Base-by-base conservation (phyloP, 2,329 filamentous ascomycete genomes). In the Raffaelea albimanens region DNA sequence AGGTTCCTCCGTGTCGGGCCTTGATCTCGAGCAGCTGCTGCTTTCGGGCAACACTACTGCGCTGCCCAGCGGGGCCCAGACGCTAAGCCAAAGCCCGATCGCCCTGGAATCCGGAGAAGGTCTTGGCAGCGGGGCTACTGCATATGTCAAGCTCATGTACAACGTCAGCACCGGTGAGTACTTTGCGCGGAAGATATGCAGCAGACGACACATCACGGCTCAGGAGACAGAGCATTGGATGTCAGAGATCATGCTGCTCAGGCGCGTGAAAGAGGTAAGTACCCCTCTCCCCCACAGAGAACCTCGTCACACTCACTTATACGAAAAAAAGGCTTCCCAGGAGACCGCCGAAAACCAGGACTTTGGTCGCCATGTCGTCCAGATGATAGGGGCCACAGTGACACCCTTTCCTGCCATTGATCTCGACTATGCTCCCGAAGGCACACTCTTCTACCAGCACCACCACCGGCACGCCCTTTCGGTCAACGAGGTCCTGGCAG, bases 401-500 rank as follows among this genome's bases (percentile, higher is more conserved):
- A 20, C 22, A 3, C 43, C 43, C n/a, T 7, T 18, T 10, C 43
- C 43, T 16, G 5, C 25, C 13, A 36, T 44, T 8, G 43, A 44
- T 16, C 43, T 46, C 5, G 44, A 46, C 18, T 46, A 41, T 25
- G 38, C 20, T 3, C 44, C 44, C 4, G 22, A 19, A 14, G 44
- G 38, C 2, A n/a, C 44, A 9, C 38, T 46, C 4, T 5, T 22
- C n/a, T 16, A n/a, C 44, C 36, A 40, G 22, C 22, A 46, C 23
- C 4, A n/a, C 22, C 22, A 29, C 13, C 7, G 18, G 3, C 5
- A 31, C 5, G 4, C n/a, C 7, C 25, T 46, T 10, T 20, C 21
- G 16, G 3, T 42, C 22, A 10, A 50, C 39, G n/a, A 60, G 45
- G 4, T 23, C 36, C 31, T 34, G 39, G 21, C 46, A 44, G 21